Percentiles rank a stretch among this genome's conserved stretches.
Conservation (phyloP, 2,329 filamentous ascomycete species). For the Penicillium sp. region DNA sequence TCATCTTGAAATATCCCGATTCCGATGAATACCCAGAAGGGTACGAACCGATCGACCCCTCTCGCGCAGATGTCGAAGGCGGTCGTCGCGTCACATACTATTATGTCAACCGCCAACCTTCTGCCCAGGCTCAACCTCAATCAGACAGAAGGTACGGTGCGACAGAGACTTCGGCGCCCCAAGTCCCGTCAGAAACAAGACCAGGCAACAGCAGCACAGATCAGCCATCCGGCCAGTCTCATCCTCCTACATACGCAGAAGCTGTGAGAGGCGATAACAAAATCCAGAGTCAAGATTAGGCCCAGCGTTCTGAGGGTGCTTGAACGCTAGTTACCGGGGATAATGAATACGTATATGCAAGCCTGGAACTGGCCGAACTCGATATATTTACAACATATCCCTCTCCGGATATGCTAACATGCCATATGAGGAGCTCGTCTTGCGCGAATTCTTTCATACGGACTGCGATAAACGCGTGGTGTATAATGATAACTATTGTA, state of each 20-base stretch:
- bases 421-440: background rate
- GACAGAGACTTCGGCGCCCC: slow-evolving; percentile 19
- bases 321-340: background rate
- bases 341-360: background rate
- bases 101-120: slow-evolving; percentile 58
- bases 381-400: background rate
- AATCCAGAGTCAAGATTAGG: slow-evolving; percentile 65
- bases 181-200: slow-evolving; percentile 16
- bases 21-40: slow-evolving; percentile 54
- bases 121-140: slow-evolving; percentile 27
- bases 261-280: slow-evolving; percentile 89
- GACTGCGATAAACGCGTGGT: background rate
- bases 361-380: background rate
- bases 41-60: slow-evolving; percentile 61
- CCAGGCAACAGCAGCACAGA: slow-evolving; percentile 26
- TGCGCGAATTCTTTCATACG: background rate
- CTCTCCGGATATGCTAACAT: background rate
- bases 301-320: background rate
- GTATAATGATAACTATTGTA: background rate
- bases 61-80: slow-evolving; percentile 36
- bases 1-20: slow-evolving; percentile 87
- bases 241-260: slow-evolving; percentile 83
- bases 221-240: slow-evolving; percentile 23
- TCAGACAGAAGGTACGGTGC: slow-evolving; percentile 37
- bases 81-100: slow-evolving; percentile 65